Evolutionary conservation across 2,329 filamentous ascomycete species (phyloP).

Genomic region (Didymella exigua): DNA sequence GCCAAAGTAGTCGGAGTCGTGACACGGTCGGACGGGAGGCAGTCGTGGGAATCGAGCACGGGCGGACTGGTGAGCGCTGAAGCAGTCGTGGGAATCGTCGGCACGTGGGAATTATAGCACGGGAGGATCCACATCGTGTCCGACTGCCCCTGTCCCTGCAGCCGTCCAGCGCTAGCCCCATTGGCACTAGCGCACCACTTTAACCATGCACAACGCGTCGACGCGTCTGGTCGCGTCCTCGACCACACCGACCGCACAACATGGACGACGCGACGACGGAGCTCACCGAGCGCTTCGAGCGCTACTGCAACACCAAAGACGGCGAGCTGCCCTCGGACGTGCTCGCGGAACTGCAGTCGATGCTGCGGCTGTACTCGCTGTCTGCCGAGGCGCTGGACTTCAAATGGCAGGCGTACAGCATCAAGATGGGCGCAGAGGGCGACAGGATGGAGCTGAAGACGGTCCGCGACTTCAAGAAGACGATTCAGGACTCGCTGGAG

Average conservation of each 20-base stretch:
- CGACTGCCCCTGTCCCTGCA: no score
- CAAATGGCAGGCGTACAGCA: constrained; percentile 98
- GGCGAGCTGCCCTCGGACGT: constrained; percentile 74
- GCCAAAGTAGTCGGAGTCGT: no score
- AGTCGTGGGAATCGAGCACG: no score
- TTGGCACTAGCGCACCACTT: constrained; percentile 28
- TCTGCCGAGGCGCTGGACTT: constrained; percentile 87
- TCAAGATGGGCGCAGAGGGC: constrained; percentile 88
- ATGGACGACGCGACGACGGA: constrained; percentile 60
- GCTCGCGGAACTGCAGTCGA: constrained; percentile 79
- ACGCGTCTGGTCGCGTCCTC: constrained; percentile 33
- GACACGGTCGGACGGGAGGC: no score
- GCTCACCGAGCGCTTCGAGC: constrained; percentile 66
- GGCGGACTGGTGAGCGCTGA: no score
- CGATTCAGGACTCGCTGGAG: constrained; percentile 83
- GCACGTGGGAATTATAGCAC: no score
- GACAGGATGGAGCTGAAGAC: constrained; percentile 72
- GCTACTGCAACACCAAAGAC: constrained; percentile 60
- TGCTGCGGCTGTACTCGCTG: constrained; percentile 81
- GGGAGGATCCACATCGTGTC: no score
- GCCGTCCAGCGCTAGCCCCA: constrained; percentile 27
- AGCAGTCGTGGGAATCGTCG: no score
- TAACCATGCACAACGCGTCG: constrained; percentile 27
- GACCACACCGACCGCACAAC: constrained; percentile 3
- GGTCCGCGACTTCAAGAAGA: constrained; percentile 80